phyloP scores from a whole-genome alignment of 805 yeast species.

The Cyberlindnera nakhonratchasimensis region DNA sequence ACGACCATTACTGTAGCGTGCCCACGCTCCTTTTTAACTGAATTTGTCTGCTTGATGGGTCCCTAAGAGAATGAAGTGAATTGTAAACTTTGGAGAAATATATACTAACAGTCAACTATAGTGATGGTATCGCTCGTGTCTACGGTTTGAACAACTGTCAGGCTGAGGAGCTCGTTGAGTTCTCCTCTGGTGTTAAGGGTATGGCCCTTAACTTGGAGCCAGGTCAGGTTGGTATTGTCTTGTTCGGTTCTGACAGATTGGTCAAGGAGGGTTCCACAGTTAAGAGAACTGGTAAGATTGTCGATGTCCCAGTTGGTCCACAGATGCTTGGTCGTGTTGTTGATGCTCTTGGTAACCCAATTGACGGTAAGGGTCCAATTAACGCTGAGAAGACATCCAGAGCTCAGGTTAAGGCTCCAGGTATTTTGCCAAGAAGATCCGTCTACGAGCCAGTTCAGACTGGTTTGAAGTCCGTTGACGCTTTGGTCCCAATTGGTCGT shows the following conservation, averaged over 20 bases:
- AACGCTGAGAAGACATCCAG: slow-evolving; percentile 78
- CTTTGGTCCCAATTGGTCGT: slow-evolving; percentile 99
- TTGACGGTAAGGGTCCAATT: slow-evolving; percentile 99
- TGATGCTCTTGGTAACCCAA: slow-evolving; percentile 98
- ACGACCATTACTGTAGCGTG: too few species aligned
- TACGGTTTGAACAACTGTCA: slow-evolving; percentile 99
- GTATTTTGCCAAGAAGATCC: slow-evolving; percentile 98
- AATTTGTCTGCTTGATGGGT: background rate
- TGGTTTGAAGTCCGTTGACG: slow-evolving; percentile 98
- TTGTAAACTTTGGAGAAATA: background rate
- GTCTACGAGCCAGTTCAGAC: slow-evolving; percentile 99
- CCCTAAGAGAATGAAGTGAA: background rate
- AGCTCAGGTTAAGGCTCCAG: slow-evolving; percentile 99
- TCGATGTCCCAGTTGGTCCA: slow-evolving; percentile 98
- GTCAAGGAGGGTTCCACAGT: slow-evolving; percentile 99
- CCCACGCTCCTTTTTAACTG: too few species aligned
- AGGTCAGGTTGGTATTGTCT: slow-evolving; percentile 99
- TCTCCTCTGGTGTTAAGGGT: slow-evolving; percentile 99
- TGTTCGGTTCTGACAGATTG: slow-evolving; percentile 98
- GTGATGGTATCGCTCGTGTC: slow-evolving; percentile 99
- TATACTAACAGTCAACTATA: slow-evolving; percentile 20
- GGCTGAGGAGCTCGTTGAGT: slow-evolving; percentile 99
- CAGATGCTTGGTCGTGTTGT: slow-evolving; percentile 98
- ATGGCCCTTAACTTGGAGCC: slow-evolving; percentile 99
- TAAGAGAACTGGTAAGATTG: slow-evolving; percentile 99